phyloP scores from a whole-genome alignment of 2,329 filamentous ascomycete species.

The Neofusicoccum laricinum region DNA sequence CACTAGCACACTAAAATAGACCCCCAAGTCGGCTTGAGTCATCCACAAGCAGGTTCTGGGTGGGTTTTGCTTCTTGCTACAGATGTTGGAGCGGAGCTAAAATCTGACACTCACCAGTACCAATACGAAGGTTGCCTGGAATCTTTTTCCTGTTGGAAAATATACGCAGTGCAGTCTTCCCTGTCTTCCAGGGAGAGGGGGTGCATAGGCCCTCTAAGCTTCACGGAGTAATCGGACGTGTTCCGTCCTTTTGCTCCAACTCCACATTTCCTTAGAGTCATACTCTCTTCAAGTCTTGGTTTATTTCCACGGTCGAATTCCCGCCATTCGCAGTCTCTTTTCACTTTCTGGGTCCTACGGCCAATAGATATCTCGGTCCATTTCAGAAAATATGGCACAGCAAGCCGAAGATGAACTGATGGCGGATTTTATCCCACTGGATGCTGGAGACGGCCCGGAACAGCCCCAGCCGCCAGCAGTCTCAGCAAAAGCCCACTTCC shows the following conservation, averaged over 20 bases:
- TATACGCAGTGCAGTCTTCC: too few relatives aligned
- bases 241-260: too few relatives aligned
- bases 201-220: too few relatives aligned
- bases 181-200: too few relatives aligned
- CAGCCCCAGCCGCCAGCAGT: neutral
- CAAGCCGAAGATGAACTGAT: neutral
- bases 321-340: neutral
- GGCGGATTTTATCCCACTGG: slow-evolving; percentile 13
- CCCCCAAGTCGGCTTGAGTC: neutral
- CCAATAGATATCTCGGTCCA: neutral
- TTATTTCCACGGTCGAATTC: neutral
- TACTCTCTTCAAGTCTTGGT: neutral
- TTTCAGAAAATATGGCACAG: neutral
- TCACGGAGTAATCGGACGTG: too few relatives aligned
- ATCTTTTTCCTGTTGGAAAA: too few relatives aligned
- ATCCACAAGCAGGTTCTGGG: neutral
- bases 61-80: neutral
- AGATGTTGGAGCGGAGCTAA: neutral
- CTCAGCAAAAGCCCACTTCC: slow-evolving; percentile 9
- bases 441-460: neutral
- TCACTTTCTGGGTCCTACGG: neutral
- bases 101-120: neutral
- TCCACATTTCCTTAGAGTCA: neutral
- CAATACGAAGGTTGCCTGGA: neutral
- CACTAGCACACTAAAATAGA: neutral